Evolutionary conservation across 441 rosid species (phyloP).

Genomic region (Lepidium campestre): DNA sequence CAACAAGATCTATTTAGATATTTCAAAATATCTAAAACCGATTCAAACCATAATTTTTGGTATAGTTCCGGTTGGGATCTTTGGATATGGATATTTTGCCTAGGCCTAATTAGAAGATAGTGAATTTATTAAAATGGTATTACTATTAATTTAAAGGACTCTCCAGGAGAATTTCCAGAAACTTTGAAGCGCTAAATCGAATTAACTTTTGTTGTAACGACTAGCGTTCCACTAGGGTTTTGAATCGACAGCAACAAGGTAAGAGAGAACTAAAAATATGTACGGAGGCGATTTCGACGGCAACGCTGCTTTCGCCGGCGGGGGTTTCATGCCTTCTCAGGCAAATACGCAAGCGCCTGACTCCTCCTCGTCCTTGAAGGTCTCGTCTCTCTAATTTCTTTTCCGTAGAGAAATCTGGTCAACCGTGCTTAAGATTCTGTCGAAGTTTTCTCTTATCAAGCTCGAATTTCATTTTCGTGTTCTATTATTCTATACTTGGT

Average conservation of each 20-base stretch:
- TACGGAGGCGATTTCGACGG: conserved; percentile 64
- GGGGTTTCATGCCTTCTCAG: conserved; percentile 92
- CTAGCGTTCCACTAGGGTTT: conserved; percentile 16
- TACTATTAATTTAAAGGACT: background rate
- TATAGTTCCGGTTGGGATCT: too few relatives aligned
- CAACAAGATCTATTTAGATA: too few relatives aligned
- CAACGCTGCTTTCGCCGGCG: conserved; percentile 78
- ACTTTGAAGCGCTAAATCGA: background rate
- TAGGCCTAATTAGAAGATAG: background rate
- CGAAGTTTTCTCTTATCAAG: background rate
- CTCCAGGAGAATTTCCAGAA: background rate
- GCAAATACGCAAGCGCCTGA: conserved; percentile 39
- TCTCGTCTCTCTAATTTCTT: conserved; percentile 13
- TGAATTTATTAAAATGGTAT: background rate
- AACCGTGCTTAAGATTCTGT: background rate
- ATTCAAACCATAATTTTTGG: too few relatives aligned
- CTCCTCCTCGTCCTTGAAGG: conserved; percentile 47
- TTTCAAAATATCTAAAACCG: too few relatives aligned
- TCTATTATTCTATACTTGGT: background rate
- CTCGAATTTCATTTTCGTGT: background rate
- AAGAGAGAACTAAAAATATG: conserved; percentile 10
- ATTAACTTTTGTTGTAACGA: conserved; percentile 8
- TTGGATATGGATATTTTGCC: too few relatives aligned
- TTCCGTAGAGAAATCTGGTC: background rate
- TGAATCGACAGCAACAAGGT: background rate